These are phyloP conservation scores for Scutellospora calospora DNA, from an alignment of 371 early-diverging fungal species.

Conservation along the genomic window DNA sequence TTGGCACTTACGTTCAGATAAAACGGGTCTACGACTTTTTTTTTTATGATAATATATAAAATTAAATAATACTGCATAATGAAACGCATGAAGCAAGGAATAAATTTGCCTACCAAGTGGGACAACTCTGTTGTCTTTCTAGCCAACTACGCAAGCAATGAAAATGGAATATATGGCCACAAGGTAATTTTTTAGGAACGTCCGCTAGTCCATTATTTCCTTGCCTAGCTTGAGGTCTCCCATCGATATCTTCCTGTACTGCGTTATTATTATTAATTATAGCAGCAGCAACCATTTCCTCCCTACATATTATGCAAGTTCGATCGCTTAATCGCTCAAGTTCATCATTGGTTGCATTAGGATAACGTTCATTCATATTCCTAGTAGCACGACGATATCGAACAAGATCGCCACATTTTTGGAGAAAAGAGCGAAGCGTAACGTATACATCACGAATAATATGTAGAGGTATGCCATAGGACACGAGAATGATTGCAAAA, in stretches of 20 bases:
- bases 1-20: constrained; percentile 39
- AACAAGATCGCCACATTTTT: constrained; percentile 86
- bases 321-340: constrained; percentile 80
- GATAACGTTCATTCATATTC: constrained; percentile 95
- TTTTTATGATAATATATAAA: not conserved
- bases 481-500: constrained; percentile 83
- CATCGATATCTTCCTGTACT: not conserved
- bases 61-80: not conserved
- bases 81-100: not conserved
- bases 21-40: constrained; percentile 66
- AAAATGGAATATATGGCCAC: constrained; percentile 98
- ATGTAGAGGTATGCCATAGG: constrained; percentile 90
- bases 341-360: constrained; percentile 87
- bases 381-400: constrained; percentile 93
- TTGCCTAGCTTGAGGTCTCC: constrained; percentile 26
- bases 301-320: constrained; percentile 96
- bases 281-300: constrained; percentile 79
- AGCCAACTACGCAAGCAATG: constrained; percentile 98
- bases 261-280: not conserved
- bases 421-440: constrained; percentile 88
- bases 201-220: constrained; percentile 57
- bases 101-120: constrained; percentile 83
- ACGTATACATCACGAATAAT: constrained; percentile 96
- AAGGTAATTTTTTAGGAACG: constrained; percentile 93
- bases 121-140: constrained; percentile 98